Evolutionary conservation across 2,329 filamentous ascomycete species (phyloP).

Genomic region (Venturiaceae sp.): DNA sequence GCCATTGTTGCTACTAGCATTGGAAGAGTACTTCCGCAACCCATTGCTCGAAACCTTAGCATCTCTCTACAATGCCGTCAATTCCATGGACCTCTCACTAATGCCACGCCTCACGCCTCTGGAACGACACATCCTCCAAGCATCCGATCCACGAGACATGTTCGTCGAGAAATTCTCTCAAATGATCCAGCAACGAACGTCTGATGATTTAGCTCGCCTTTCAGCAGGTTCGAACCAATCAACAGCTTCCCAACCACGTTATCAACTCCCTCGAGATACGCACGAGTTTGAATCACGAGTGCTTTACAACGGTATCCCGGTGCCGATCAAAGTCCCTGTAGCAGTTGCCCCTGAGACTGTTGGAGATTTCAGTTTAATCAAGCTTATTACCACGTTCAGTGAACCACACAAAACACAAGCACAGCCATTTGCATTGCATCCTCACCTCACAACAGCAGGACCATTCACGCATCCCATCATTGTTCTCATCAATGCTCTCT

Average conservation of each 20-base stretch:
- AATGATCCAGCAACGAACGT: constrained; percentile 77
- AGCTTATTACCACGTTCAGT: constrained; percentile 91
- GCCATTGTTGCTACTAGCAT: constrained; percentile 79
- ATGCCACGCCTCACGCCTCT: constrained; percentile 79
- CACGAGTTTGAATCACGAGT: constrained; percentile 96
- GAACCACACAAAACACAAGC: constrained; percentile 71
- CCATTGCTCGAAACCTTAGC: constrained; percentile 82
- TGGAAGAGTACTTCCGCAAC: constrained; percentile 95
- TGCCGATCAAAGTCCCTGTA: constrained; percentile 92
- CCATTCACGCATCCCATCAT: constrained; percentile 88
- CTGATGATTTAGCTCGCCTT: constrained; percentile 43
- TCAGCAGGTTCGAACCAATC: constrained; percentile 26
- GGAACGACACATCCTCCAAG: constrained; percentile 77
- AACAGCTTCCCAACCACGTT: constrained; percentile 46
- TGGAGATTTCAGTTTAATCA: constrained; percentile 94
- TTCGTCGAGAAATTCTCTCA: constrained; percentile 97
- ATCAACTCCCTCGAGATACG: constrained; percentile 80
- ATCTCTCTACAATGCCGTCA: constrained; percentile 83
- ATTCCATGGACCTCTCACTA: constrained; percentile 90
- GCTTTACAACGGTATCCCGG: constrained; percentile 91
- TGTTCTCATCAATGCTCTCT: constrained; percentile 83
- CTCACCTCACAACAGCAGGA: constrained; percentile 88
- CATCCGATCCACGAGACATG: constrained; percentile 88
- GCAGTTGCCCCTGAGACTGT: constrained; percentile 92
- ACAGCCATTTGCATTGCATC: constrained; percentile 76